phyloP scores from a whole-genome alignment of 2,329 filamentous ascomycete species.

The Cercospora janseana region DNA sequence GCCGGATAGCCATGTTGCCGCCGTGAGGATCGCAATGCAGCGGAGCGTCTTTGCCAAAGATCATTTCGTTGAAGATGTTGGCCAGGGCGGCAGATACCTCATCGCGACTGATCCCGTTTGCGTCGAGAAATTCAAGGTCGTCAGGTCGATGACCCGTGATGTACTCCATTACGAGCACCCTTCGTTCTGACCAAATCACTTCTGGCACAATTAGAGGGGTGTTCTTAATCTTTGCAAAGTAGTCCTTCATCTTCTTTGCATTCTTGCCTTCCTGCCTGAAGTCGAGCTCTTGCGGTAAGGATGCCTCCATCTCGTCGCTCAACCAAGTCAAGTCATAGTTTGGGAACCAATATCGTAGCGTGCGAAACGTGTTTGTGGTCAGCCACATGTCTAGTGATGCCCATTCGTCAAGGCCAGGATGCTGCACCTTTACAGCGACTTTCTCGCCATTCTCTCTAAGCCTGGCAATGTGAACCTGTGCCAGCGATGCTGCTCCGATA shows the following conservation, averaged over 20 bases:
- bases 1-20: constrained; percentile 88
- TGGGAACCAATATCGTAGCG: constrained; percentile 88
- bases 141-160: constrained; percentile 83
- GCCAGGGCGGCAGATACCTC: constrained; percentile 90
- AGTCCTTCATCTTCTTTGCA: constrained; percentile 71
- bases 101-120: constrained; percentile 84
- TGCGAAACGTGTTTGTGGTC: constrained; percentile 85
- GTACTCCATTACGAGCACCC: constrained; percentile 94
- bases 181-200: constrained; percentile 82
- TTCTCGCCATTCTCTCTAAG: constrained; percentile 77
- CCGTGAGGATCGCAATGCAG: constrained; percentile 96
- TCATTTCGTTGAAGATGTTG: constrained; percentile 98
- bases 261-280: constrained; percentile 85
- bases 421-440: constrained; percentile 96
- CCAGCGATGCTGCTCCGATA: constrained; percentile 88
- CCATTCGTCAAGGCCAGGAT: constrained; percentile 86
- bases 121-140: constrained; percentile 82
- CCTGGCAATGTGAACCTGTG: constrained; percentile 87
- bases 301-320: constrained; percentile 86
- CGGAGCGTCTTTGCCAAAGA: constrained; percentile 84
- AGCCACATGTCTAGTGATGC: constrained; percentile 81
- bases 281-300: constrained; percentile 86
- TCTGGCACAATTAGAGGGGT: constrained; percentile 85
- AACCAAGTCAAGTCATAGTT: constrained; percentile 98
- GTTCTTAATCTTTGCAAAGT: constrained; percentile 72